Percentiles rank a stretch among this genome's conserved stretches.
phyloP scores from a whole-genome alignment of 805 yeast species.

The Yarrowia yakushimensis region DNA sequence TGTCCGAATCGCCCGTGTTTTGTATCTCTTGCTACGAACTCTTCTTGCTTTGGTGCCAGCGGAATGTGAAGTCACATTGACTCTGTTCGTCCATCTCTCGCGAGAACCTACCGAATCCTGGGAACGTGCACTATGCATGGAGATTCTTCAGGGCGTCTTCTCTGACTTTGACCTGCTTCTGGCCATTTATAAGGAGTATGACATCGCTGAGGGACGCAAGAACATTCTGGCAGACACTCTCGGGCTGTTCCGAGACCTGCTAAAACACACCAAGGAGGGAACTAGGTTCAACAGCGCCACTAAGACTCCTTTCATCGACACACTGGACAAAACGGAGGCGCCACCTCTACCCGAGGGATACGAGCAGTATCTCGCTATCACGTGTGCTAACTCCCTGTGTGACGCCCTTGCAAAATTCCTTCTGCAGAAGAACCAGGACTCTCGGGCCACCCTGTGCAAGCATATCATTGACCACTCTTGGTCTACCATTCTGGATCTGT shows the following conservation, averaged over 20 bases:
- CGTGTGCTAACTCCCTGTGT: conserved; percentile 51
- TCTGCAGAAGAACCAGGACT: conserved; percentile 14
- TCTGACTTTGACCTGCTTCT: conserved; percentile 52
- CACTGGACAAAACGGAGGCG: conserved; percentile 75
- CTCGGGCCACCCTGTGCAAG: not conserved
- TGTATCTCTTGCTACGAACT: conserved; percentile 57
- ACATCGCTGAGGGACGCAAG: conserved; percentile 54
- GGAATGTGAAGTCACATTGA: conserved; percentile 78
- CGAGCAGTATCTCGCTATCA: conserved; percentile 53
- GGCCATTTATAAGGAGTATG: conserved; percentile 59
- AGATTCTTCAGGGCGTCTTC: conserved; percentile 60
- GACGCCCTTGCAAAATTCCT: conserved; percentile 61
- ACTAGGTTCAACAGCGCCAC: conserved; percentile 25
- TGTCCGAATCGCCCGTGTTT: conserved; percentile 71
- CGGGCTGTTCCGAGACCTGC: conserved; percentile 42
- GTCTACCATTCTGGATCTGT: conserved; percentile 44
- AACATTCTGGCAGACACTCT: conserved; percentile 54
- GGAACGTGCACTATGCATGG: conserved; percentile 73
- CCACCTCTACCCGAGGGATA: conserved; percentile 67
- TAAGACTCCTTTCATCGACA: conserved; percentile 62
- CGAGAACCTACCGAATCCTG: conserved; percentile 58
- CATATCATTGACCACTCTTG: conserved; percentile 33
- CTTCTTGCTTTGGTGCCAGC: conserved; percentile 61
- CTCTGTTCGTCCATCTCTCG: conserved; percentile 68
- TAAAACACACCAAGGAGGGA: not conserved